These are phyloP conservation scores for Orobanche coerulescens DNA, from an alignment of 257 asterid species.

Conservation along the genomic window DNA sequence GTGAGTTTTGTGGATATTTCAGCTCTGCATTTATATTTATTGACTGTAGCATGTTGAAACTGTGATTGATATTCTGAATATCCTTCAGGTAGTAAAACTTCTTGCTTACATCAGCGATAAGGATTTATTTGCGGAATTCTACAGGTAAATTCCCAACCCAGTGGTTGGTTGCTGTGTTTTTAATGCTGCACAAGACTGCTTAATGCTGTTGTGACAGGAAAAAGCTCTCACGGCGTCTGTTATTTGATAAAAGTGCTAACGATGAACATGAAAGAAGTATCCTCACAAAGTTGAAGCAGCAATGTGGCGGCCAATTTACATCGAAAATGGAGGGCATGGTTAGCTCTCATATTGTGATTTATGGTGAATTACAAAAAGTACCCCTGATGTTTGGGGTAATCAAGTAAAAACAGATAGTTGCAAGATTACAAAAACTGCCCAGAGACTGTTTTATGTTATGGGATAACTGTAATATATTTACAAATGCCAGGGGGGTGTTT, in stretches of 20 bases:
- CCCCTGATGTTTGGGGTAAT: too few relatives aligned
- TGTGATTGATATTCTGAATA: conserved; percentile 21
- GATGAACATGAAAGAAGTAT: conserved; percentile 99
- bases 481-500: too few relatives aligned
- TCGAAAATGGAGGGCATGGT: conserved; percentile 99
- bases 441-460: too few relatives aligned
- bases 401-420: too few relatives aligned
- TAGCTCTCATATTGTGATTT: conserved; percentile 27
- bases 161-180: not conserved
- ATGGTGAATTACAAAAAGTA: too few relatives aligned
- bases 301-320: conserved; percentile 98
- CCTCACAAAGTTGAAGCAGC: conserved; percentile 93
- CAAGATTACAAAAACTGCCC: too few relatives aligned
- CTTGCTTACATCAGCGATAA: conserved; percentile 95
- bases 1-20: conserved; percentile 27
- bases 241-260: conserved; percentile 97
- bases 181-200: conserved; percentile 3
- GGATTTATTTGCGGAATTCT: conserved; percentile 98
- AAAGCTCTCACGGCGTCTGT: conserved; percentile 88
- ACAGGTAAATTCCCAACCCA: conserved; percentile 42
- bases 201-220: conserved; percentile 44
- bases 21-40: conserved; percentile 1
- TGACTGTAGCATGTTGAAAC: conserved; percentile 2
- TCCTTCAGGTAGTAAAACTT: conserved; percentile 78
- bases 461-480: too few relatives aligned